A percentile compares a stretch with the other conserved stretches of the same genome.
These are phyloP conservation scores for Epicoccum nigrum DNA, from an alignment of 2,329 filamentous ascomycete species.

Conservation along the genomic window DNA sequence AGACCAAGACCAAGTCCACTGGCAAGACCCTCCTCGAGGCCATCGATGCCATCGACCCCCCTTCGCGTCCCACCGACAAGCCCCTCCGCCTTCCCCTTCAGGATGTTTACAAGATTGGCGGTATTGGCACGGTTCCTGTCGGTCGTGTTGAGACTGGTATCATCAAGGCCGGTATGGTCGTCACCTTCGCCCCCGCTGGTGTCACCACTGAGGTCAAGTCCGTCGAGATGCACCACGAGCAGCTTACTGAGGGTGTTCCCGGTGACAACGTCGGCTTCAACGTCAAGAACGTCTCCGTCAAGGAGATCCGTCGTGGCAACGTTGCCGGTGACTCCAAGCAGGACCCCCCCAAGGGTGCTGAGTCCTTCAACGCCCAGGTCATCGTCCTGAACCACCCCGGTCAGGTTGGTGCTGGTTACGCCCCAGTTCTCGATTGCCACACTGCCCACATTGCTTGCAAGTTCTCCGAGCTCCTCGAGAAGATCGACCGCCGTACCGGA, in stretches of 20 bases:
- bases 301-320: constrained; percentile 99
- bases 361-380: constrained; percentile 99
- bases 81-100: constrained; percentile 99
- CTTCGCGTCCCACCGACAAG: constrained; percentile 95
- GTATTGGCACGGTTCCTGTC: constrained; percentile 99
- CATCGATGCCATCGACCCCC: constrained; percentile 94
- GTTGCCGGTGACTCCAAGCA: constrained; percentile 99
- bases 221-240: constrained; percentile 99
- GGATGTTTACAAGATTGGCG: constrained; percentile 99
- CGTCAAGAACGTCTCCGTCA: constrained; percentile 99
- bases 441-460: constrained; percentile 99
- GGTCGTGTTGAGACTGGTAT: constrained; percentile 99
- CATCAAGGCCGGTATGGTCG: constrained; percentile 89
- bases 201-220: constrained; percentile 99
- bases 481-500: constrained; percentile 99
- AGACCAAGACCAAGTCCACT: constrained; percentile 85
- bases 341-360: constrained; percentile 87
- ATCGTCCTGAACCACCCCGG: constrained; percentile 99
- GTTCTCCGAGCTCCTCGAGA: constrained; percentile 98
- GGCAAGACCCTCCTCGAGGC: constrained; percentile 99
- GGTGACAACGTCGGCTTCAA: constrained; percentile 99
- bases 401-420: constrained; percentile 99
- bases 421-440: constrained; percentile 99
- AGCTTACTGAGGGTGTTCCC: constrained; percentile 91
- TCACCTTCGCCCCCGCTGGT: constrained; percentile 97